Percentiles rank a stretch among this genome's conserved stretches.
Evolutionary conservation across 495 filamentous ascomycete species (phyloP).

Genomic region (Tuber brumale): DNA sequence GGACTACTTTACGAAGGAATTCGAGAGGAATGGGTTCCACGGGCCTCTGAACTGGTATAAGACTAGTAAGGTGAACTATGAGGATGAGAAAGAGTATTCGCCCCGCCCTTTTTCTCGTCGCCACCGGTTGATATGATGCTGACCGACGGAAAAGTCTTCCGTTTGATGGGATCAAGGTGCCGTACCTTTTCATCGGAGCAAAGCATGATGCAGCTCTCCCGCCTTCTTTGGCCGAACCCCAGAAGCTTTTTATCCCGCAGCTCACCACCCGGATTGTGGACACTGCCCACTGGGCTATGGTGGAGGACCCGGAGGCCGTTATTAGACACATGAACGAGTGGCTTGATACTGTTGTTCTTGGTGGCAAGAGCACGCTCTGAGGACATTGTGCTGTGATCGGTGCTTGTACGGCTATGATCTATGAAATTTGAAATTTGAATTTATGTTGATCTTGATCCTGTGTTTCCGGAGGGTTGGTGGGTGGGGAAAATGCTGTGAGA

Average conservation of each 20-base stretch:
- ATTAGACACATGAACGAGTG: conserved; percentile 30
- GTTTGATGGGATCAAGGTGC: conserved; percentile 53
- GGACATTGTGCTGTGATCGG: not conserved
- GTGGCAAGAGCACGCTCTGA: conserved; percentile 28
- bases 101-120: conserved; percentile 18
- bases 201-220: conserved; percentile 61
- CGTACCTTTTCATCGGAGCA: conserved; percentile 68
- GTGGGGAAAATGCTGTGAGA: not conserved
- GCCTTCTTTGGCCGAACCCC: conserved; percentile 58
- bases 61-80: conserved; percentile 60
- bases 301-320: conserved; percentile 57
- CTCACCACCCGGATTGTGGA: conserved; percentile 55
- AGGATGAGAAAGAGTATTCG: conserved; percentile 60
- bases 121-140: conserved; percentile 6
- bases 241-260: conserved; percentile 59
- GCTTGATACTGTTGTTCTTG: conserved; percentile 29
- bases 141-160: conserved; percentile 42
- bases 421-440: not conserved
- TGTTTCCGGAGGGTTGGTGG: not conserved
- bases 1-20: conserved; percentile 69
- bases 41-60: conserved; percentile 84
- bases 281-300: conserved; percentile 63
- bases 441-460: not conserved
- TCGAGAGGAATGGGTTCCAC: conserved; percentile 61
- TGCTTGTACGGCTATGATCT: not conserved